These are phyloP conservation scores for Apostasia ramifera DNA, from an alignment of 106 monocot species.

Conservation along the genomic window DNA sequence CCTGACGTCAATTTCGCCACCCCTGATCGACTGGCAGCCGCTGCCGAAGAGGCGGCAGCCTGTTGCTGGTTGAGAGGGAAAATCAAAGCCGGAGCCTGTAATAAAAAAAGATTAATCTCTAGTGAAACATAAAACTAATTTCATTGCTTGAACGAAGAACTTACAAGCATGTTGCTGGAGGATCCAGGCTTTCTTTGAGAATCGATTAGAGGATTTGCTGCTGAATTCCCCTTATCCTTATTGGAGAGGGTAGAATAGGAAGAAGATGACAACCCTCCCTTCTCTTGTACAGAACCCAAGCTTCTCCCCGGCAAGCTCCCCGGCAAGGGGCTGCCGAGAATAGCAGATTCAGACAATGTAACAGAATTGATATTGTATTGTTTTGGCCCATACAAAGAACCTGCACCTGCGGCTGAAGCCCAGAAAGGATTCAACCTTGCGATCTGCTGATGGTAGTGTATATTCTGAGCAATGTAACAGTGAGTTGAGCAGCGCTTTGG, in stretches of 20 bases:
- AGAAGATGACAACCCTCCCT: not conserved
- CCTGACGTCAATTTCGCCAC: not conserved
- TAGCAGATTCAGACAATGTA: conserved; percentile 41
- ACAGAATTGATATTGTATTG: conserved; percentile 62
- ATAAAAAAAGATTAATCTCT: too few relatives aligned
- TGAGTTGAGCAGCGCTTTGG: conserved; percentile 79
- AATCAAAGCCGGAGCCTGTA: conserved; percentile 69
- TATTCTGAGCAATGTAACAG: conserved; percentile 80
- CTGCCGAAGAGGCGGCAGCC: conserved; percentile 21
- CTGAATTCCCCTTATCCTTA: conserved; percentile 35
- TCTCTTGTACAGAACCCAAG: conserved; percentile 30
- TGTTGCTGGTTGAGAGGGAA: conserved; percentile 79
- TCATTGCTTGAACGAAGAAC: not conserved
- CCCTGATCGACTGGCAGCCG: conserved; percentile 5
- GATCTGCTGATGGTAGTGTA: conserved; percentile 63
- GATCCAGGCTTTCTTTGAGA: conserved; percentile 56
- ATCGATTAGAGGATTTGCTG: conserved; percentile 17
- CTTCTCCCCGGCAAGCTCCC: conserved; percentile 35
- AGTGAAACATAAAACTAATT: too few relatives aligned
- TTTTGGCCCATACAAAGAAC: conserved; percentile 43
- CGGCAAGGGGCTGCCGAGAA: conserved; percentile 39
- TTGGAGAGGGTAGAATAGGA: conserved; percentile 5
- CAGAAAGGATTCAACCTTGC: conserved; percentile 61
- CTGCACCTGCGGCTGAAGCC: conserved; percentile 33
- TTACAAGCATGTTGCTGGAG: conserved; percentile 53